These are phyloP conservation scores for Fraxinus nigra DNA, from an alignment of 305 asterid species.

Conservation along the genomic window DNA sequence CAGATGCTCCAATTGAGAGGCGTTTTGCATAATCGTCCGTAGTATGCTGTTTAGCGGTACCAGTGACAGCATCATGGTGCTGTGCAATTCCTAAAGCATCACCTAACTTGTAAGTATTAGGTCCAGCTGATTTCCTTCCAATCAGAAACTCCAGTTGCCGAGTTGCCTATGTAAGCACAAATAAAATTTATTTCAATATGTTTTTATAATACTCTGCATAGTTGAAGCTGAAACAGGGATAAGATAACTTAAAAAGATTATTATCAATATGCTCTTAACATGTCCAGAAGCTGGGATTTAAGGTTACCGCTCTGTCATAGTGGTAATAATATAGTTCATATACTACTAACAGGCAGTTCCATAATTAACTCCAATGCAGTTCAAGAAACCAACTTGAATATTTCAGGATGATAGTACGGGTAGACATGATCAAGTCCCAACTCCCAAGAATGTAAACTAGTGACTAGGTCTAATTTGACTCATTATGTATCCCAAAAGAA, in stretches of 20 bases:
- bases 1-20: constrained; percentile 65
- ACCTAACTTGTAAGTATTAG: constrained; percentile 57
- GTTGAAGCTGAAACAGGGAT: background rate
- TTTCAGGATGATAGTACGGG: background rate
- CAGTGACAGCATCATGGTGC: constrained; percentile 81
- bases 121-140: constrained; percentile 46
- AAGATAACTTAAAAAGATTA: background rate
- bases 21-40: constrained; percentile 83
- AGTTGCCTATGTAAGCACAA: constrained; percentile 50
- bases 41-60: constrained; percentile 84
- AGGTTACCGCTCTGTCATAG: background rate
- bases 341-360: background rate
- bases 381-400: background rate
- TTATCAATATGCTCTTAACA: background rate
- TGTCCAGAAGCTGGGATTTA: background rate
- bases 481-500: background rate
- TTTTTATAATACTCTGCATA: background rate
- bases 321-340: background rate
- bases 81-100: constrained; percentile 75
- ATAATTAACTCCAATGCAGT: background rate
- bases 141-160: constrained; percentile 71
- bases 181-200: background rate
- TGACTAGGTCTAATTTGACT: background rate
- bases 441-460: background rate
- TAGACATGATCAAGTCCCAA: background rate